phyloP scores from a whole-genome alignment of 1,139 yeast species.

The Protomyces arabidopsidicola region DNA sequence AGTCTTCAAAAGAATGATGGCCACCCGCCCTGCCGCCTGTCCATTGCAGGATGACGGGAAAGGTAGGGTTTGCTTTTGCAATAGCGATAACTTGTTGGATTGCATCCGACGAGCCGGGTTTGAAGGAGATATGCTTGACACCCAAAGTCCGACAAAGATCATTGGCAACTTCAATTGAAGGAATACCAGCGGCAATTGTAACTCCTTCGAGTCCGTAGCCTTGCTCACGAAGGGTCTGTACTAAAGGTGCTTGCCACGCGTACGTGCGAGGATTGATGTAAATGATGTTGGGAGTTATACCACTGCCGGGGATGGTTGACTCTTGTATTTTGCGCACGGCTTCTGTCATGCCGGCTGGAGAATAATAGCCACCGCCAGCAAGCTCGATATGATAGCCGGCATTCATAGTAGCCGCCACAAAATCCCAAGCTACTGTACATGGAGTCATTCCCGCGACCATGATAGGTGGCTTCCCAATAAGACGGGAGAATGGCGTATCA shows the following conservation, averaged over 20 bases:
- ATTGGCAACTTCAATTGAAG: slow-evolving; percentile 92
- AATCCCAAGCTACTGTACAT: slow-evolving; percentile 88
- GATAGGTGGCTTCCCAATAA: slow-evolving; percentile 90
- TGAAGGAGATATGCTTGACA: slow-evolving; percentile 86
- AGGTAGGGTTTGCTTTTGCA: slow-evolving; percentile 90
- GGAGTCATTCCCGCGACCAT: slow-evolving; percentile 99
- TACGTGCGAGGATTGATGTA: slow-evolving; percentile 96
- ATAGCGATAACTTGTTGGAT: slow-evolving; percentile 79
- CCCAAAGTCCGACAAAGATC: slow-evolving; percentile 93
- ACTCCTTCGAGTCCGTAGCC: slow-evolving; percentile 95
- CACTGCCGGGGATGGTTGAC: slow-evolving; percentile 69
- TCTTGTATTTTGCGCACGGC: slow-evolving; percentile 66
- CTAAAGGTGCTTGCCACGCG: slow-evolving; percentile 98
- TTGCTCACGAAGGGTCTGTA: slow-evolving; percentile 76
- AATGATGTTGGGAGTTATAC: slow-evolving; percentile 84
- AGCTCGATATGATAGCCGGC: slow-evolving; percentile 97
- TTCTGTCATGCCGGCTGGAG: slow-evolving; percentile 59
- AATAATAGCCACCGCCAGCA: slow-evolving; percentile 98
- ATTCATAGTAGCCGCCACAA: slow-evolving; percentile 86
- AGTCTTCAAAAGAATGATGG: slow-evolving; percentile 97
- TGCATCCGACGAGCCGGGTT: slow-evolving; percentile 96
- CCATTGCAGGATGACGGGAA: slow-evolving; percentile 98
- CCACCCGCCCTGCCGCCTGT: slow-evolving; percentile 99
- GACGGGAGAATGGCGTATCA: slow-evolving; percentile 87
- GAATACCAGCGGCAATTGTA: slow-evolving; percentile 99